phyloP scores from a whole-genome alignment of 2,329 filamentous ascomycete species.

The Leptoxyphium fumago region DNA sequence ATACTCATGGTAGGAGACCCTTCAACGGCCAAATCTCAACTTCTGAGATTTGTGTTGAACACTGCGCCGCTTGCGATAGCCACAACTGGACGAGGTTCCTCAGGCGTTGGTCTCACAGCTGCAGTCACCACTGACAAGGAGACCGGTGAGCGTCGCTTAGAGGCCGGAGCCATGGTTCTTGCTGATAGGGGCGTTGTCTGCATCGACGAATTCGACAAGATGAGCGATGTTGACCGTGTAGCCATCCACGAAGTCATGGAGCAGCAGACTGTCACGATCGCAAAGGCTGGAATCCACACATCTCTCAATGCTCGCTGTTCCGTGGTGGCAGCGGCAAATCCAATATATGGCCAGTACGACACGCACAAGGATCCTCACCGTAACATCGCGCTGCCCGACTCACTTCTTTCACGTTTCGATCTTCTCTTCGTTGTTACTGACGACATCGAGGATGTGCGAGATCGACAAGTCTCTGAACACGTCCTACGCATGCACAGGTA shows the following conservation, averaged over 20 bases:
- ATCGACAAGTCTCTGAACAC: constrained; percentile 86
- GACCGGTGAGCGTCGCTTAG: constrained; percentile 83
- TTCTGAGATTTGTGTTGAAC: constrained; percentile 91
- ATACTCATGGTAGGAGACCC: constrained; percentile 98
- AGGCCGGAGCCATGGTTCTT: constrained; percentile 97
- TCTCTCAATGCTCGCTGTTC: constrained; percentile 93
- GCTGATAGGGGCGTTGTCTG: constrained; percentile 93
- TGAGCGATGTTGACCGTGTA: constrained; percentile 95
- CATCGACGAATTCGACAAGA: constrained; percentile 99
- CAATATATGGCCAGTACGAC: constrained; percentile 96
- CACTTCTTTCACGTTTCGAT: constrained; percentile 94
- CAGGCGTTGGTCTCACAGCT: constrained; percentile 91
- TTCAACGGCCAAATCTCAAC: constrained; percentile 95
- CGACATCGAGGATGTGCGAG: constrained; percentile 87
- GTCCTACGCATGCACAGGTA: constrained; percentile 96
- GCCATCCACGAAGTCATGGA: constrained; percentile 99
- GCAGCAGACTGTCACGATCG: constrained; percentile 97
- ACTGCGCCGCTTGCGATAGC: constrained; percentile 93
- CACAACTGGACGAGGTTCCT: constrained; percentile 86
- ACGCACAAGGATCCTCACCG: constrained; percentile 97
- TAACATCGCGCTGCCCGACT: constrained; percentile 95
- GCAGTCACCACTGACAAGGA: constrained; percentile 96
- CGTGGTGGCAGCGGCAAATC: constrained; percentile 91
- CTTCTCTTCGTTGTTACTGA: constrained; percentile 94
- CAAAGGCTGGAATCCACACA: constrained; percentile 95